phyloP scores from a whole-genome alignment of 2,329 filamentous ascomycete species.

The Colletotrichum phormii region DNA sequence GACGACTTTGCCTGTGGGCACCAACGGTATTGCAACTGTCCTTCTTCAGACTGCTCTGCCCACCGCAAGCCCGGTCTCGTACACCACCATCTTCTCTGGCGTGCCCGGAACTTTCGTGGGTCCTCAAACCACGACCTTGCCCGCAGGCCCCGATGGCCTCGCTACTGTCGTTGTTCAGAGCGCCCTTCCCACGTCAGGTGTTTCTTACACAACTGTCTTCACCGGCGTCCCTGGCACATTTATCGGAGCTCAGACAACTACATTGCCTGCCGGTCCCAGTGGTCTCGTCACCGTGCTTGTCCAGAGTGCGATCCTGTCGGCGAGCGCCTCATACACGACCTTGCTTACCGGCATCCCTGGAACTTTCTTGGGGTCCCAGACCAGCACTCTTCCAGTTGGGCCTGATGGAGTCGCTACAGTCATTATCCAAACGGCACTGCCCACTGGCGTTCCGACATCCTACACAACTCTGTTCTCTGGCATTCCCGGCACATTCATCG shows the following conservation, averaged over 20 bases:
- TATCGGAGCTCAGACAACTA: background rate
- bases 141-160: background rate
- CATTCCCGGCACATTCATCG: slow-evolving; percentile 11
- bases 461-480: background rate
- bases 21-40: background rate
- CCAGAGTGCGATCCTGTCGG: background rate
- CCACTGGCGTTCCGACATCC: background rate
- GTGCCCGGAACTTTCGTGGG: background rate
- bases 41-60: slow-evolving; percentile 5
- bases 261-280: background rate
- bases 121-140: background rate
- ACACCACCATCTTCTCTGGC: slow-evolving; percentile 3
- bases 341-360: slow-evolving; percentile 11
- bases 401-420: background rate
- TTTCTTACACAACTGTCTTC: slow-evolving; percentile 7
- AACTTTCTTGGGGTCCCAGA: background rate
- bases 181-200: background rate
- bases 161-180: slow-evolving; percentile 17
- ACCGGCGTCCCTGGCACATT: background rate
- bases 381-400: background rate
- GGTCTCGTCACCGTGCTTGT: background rate
- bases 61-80: background rate
- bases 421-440: background rate
- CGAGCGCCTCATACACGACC: background rate
- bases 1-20: background rate